Base-by-base conservation (phyloP, 768 basidiomycete genomes). In the Russula abietina region DNA sequence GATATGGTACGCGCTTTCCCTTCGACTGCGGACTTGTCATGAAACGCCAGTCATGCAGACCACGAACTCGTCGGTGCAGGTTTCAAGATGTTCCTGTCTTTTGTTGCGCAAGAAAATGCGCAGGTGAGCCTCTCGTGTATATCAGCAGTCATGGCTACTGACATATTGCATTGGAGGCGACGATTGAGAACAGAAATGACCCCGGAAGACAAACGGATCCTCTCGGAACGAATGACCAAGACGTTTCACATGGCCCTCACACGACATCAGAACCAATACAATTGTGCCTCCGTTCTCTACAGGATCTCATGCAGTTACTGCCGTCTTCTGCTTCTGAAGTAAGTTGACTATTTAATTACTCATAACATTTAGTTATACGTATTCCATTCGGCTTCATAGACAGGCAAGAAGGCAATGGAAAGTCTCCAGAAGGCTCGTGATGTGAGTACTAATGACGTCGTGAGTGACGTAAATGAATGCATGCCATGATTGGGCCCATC, bases 201-300 rank as follows among this genome's bases (percentile, higher is more conserved):
- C 9, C n/a, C 10, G 45, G 45, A 46, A 43, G 17, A 43, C n/a
- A 46, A 46, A 46, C 2, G 3, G 28, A 36, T 24, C 7, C 26
- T 1, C 46, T 22, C 11, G 59, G 46, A 3, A 33, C 14, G 45
- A 7, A 38, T 49, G 52, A 38, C 2, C 54, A 50, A 46, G 45
- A 46, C 10, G 45, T 46, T 12, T n/a, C n/a, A 4, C 45, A 46
- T 46, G 10, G 22, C 11, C 63, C 53, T 32, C 48, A 9, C 28
- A 64, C 45, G 8, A 53, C 63, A 41, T 48, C 59, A n/a, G 55
- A 64, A 28, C 48, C 59, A 7, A 51, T 54, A n/a, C 46, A 61
- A 12, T 26, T 26, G n/a, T 61, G 53, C 28, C 22, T 64, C n/a
- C 19, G 55, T 24, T 17, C 59, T 4, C 32, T 64, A 28, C 26